Evolutionary conservation across 2,329 filamentous ascomycete species (phyloP).

Genomic region (Ilyonectria destructans): DNA sequence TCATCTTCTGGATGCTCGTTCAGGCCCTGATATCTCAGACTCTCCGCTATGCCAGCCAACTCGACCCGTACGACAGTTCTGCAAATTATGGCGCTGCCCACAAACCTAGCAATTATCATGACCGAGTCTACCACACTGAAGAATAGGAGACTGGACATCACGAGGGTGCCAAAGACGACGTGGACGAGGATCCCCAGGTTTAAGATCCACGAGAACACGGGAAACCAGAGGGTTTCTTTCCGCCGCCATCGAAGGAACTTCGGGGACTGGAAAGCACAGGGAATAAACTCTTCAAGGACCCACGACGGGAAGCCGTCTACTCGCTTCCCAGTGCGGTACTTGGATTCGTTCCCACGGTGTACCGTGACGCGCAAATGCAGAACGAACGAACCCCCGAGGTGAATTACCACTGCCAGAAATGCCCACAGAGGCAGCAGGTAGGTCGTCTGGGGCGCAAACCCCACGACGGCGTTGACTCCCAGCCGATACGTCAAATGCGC

Average conservation of each 20-base stretch:
- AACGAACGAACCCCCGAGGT: conserved; percentile 36
- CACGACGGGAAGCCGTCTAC: conserved; percentile 25
- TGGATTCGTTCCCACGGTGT: not conserved
- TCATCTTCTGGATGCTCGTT: not conserved
- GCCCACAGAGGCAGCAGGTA: conserved; percentile 48
- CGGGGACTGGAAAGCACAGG: conserved; percentile 39
- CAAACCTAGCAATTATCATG: conserved; percentile 18
- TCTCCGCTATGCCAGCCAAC: conserved; percentile 18
- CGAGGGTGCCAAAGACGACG: conserved; percentile 46
- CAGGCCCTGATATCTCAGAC: not conserved
- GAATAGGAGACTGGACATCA: conserved; percentile 47
- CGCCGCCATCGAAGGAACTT: conserved; percentile 33
- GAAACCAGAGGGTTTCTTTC: conserved; percentile 32
- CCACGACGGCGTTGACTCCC: conserved; percentile 45
- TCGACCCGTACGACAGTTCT: conserved; percentile 19
- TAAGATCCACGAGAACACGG: conserved; percentile 40
- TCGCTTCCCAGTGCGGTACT: not conserved
- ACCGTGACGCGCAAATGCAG: conserved; percentile 39
- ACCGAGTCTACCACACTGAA: conserved; percentile 31
- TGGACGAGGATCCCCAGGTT: conserved; percentile 41
- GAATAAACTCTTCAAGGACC: conserved; percentile 39
- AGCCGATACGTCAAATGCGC: conserved; percentile 46
- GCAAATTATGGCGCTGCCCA: conserved; percentile 18
- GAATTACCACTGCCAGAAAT: conserved; percentile 42
- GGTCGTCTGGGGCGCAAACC: conserved; percentile 43